Base-by-base conservation (phyloP, 305 asterid genomes). In the Rubia tinctorum region DNA sequence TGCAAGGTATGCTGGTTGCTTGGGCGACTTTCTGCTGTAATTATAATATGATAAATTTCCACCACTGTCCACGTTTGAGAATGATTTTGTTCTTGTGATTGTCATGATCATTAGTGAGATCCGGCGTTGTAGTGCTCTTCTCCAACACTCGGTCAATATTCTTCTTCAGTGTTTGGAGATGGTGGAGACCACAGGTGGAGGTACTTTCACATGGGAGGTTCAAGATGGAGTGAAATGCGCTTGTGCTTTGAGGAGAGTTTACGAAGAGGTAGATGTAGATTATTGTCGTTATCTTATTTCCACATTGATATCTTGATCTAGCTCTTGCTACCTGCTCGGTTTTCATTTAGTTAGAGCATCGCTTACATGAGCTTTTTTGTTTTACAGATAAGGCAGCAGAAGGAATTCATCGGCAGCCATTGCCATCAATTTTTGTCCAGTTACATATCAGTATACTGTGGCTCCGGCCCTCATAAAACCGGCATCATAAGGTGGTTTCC, bases 111-210 rank as follows among this genome's bases (percentile, higher is more conserved):
- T 25, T 67, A 94, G 97, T 74, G 97, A 88, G 82, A 85, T 90
- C 71, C 88, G 74, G 77, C 86, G 77, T 63, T 83, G 88, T 79
- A 70, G 82, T 44, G 92, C 88, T 73, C 91, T 94, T 80, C 93
- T 94, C 68, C 88, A 91, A 82, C 91, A 89, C 78, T 88, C 99
- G 49, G 93, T 89, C 69, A 80, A 80, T 71, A 85, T 80, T 75
- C 97, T 94, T 78, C 97, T 91, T 80, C 83, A 88, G 79, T 89
- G 95, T 82, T 82, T 94, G 82, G 97, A 90, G 89, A 84, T 81
- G 73, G 94, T 85, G 56, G 77, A 81, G 72, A 64, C 61, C 14
- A 76, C 71, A 71, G 74, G 80, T 77, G 76, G 72, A 76, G 83
- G 73, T 59, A 45, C 30, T 72, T 84, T 78, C 72, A 83, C 83